These are phyloP conservation scores for Cyberlindnera xylosilytica DNA, from an alignment of 805 yeast species.

Conservation along the genomic window DNA sequence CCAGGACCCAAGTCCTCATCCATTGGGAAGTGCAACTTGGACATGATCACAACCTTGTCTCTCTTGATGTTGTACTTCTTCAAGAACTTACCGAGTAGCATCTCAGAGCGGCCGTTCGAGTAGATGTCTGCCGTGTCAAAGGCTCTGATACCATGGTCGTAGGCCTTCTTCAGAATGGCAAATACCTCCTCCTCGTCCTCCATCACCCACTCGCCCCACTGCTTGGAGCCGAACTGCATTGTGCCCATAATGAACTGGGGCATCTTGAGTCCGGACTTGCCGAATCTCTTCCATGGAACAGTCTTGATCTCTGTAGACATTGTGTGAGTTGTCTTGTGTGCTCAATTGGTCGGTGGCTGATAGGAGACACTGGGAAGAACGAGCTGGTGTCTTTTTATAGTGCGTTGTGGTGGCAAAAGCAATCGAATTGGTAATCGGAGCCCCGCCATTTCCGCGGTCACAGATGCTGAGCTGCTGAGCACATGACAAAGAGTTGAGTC, in stretches of 20 bases:
- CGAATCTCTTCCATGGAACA: constrained; percentile 28
- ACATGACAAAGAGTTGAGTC: too few relatives aligned
- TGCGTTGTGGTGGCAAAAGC: too few relatives aligned
- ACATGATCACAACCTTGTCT: constrained; percentile 49
- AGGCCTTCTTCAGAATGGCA: constrained; percentile 41
- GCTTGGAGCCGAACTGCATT: constrained; percentile 37
- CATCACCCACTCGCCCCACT: constrained; percentile 38
- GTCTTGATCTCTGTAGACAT: constrained; percentile 2
- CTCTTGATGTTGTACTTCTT: constrained; percentile 48
- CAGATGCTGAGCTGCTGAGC: too few relatives aligned
- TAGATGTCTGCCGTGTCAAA: constrained; percentile 50
- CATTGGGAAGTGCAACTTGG: constrained; percentile 34
- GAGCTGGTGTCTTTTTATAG: too few relatives aligned
- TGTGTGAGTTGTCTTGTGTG: too few relatives aligned
- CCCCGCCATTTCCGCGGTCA: too few relatives aligned
- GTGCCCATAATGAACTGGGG: constrained; percentile 50
- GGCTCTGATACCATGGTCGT: constrained; percentile 44
- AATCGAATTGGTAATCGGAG: too few relatives aligned
- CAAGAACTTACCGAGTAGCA: constrained; percentile 48
- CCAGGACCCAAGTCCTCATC: constrained; percentile 16
- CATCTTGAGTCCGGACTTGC: constrained; percentile 45
- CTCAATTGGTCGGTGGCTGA: too few relatives aligned
- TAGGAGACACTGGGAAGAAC: too few relatives aligned
- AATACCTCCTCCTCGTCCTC: constrained; percentile 47
- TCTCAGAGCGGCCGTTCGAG: constrained; percentile 46